These are phyloP conservation scores for Solanum hybrid DNA, from an alignment of 305 asterid species.

Conservation along the genomic window DNA sequence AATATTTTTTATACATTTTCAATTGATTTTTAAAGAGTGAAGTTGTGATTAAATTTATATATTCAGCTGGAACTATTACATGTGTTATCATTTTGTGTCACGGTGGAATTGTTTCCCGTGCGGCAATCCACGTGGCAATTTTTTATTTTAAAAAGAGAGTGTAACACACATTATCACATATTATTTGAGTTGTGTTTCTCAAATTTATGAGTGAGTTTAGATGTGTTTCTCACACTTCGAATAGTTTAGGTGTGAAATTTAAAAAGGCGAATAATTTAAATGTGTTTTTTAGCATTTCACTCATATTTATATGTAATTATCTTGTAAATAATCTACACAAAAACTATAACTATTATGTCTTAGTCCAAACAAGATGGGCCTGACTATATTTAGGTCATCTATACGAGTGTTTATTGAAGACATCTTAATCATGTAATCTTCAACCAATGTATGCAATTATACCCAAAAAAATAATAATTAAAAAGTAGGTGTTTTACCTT, in stretches of 20 bases:
- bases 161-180: not conserved
- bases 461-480: not conserved
- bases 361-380: not conserved
- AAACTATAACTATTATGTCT: not conserved
- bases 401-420: not conserved
- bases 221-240: too few species aligned
- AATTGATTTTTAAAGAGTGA: not conserved
- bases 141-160: not conserved
- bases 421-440: not conserved
- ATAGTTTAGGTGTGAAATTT: not conserved
- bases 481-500: not conserved
- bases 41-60: not conserved
- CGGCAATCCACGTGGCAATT: not conserved
- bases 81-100: too few species aligned
- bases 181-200: too few species aligned
- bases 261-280: too few species aligned
- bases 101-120: not conserved
- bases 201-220: not conserved
- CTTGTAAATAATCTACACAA: not conserved
- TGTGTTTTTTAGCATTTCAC: not conserved
- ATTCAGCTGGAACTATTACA: not conserved
- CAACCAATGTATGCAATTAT: not conserved
- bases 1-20: too few species aligned
- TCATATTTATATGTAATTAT: not conserved
- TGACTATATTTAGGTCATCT: not conserved